Percentiles rank a stretch among this genome's conserved stretches.
Evolutionary conservation across 148 eudicot genomes (phyloP).

Genomic region (Silene uniflora): DNA sequence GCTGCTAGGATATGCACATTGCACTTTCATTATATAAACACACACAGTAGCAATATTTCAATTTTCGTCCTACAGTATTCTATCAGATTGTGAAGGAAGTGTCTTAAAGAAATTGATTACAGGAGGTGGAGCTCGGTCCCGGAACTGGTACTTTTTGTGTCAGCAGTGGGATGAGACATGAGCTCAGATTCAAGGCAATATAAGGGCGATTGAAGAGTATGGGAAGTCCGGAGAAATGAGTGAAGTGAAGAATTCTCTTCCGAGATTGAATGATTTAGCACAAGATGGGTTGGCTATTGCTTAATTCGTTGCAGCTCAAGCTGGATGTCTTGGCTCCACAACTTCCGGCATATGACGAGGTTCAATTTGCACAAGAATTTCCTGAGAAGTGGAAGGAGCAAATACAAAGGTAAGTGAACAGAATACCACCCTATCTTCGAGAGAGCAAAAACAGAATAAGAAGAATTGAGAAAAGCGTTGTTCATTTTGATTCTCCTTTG

Average conservation of each 20-base stretch:
- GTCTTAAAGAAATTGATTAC: too few relatives aligned
- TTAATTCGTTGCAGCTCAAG: constrained; percentile 60
- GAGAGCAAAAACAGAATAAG: not conserved
- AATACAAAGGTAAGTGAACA: constrained; percentile 51
- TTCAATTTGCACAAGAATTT: constrained; percentile 56
- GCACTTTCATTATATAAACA: too few relatives aligned
- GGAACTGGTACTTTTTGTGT: too few relatives aligned
- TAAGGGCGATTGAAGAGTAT: constrained; percentile 64
- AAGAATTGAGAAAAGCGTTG: not conserved
- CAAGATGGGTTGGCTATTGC: constrained; percentile 70
- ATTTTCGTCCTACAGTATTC: too few relatives aligned
- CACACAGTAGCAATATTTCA: too few relatives aligned
- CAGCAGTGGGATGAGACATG: constrained; percentile 68
- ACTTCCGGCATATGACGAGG: constrained; percentile 56
- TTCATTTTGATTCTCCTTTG: not conserved
- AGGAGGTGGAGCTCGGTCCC: too few relatives aligned
- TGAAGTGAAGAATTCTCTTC: constrained; percentile 56
- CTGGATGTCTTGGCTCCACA: constrained; percentile 89
- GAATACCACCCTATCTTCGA: not conserved
- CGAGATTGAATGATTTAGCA: constrained; percentile 76
- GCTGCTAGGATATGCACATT: not conserved
- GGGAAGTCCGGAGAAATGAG: constrained; percentile 40
- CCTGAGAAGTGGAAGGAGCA: constrained; percentile 67
- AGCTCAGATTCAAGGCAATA: constrained; percentile 40
- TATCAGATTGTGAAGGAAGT: too few relatives aligned